Conservation (phyloP, 176 grass and related monocot species). For the Thinopyrum elongatum region DNA sequence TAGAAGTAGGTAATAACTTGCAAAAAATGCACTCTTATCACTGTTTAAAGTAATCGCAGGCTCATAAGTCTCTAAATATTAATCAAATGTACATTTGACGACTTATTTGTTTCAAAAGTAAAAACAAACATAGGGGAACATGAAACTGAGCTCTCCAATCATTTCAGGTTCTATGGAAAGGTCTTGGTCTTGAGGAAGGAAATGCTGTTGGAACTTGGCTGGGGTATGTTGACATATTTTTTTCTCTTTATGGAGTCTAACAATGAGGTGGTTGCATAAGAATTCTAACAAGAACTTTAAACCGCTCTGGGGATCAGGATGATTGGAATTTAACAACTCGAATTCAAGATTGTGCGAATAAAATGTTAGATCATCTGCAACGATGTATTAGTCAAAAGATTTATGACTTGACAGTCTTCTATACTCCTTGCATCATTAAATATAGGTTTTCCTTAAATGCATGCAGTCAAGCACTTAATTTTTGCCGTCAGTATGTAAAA, state of each 20-base stretch:
- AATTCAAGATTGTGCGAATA: neutral
- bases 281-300: neutral
- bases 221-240: constrained; percentile 35
- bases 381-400: neutral
- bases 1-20: constrained; percentile 3
- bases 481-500: neutral
- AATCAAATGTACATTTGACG: neutral
- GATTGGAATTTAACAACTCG: neutral
- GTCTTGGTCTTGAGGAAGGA: constrained; percentile 75
- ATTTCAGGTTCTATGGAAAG: constrained; percentile 84
- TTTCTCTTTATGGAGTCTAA: neutral
- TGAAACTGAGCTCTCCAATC: constrained; percentile 4
- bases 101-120: neutral
- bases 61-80: neutral
- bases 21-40: neutral
- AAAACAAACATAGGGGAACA: neutral
- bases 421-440: neutral
- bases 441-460: neutral
- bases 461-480: neutral
- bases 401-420: neutral
- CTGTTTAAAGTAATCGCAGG: neutral
- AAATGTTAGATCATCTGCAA: neutral
- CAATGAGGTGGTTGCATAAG: neutral
- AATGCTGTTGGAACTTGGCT: constrained; percentile 74
- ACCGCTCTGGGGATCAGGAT: neutral